Conservation (phyloP, 2,329 filamentous ascomycete species). For the Fusarium virguliforme region DNA sequence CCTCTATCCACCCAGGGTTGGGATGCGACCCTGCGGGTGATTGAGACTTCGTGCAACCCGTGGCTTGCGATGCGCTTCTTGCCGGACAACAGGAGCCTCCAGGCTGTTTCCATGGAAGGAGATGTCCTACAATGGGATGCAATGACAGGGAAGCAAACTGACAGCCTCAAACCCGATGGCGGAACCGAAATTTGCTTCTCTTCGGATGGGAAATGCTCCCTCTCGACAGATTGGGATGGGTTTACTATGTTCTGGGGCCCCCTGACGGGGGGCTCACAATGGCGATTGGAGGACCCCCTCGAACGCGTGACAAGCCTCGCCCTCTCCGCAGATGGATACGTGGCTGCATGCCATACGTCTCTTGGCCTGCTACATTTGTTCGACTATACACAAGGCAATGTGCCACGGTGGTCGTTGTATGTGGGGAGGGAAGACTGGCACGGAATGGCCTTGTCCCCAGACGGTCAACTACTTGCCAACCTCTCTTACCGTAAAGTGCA, state of each 20-base stretch:
- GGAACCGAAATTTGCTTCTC: background rate
- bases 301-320: background rate
- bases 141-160: background rate
- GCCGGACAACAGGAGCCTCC: background rate
- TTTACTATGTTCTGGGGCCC: background rate
- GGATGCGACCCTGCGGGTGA: background rate
- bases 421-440: too few relatives aligned
- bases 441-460: background rate
- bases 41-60: background rate
- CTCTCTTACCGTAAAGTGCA: background rate
- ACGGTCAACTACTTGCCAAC: background rate
- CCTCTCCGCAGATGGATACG: background rate
- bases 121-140: background rate
- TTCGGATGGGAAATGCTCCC: background rate
- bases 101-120: background rate
- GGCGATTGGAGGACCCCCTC: too few relatives aligned
- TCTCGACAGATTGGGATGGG: fast-evolving
- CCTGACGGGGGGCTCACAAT: background rate
- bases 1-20: background rate
- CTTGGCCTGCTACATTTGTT: background rate
- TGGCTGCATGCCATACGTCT: background rate
- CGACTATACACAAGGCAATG: background rate
- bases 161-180: background rate
- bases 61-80: background rate
- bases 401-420: background rate